Base-by-base conservation (phyloP, 805 yeast species). In the Saccharomycopsis vini region DNA sequence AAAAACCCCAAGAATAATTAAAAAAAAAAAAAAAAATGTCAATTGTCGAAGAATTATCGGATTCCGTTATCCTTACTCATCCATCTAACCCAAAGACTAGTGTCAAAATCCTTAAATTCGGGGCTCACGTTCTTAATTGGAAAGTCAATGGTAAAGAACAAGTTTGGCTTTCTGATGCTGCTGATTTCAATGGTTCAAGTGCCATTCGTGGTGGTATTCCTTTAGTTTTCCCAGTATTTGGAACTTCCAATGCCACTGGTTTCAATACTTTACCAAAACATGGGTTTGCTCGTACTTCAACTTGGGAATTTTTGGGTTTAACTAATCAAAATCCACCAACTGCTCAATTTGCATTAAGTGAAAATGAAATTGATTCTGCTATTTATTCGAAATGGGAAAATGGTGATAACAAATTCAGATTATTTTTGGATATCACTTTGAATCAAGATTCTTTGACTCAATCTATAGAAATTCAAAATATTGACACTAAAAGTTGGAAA, bases 131-230 rank as follows among this genome's bases (percentile, higher is more conserved):
- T 3, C 62, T 75, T 28, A 84, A 95, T 1, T 92, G 97, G 97
- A 71, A 66, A 40, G 58, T 80, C 28, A 64, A 72, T 19, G 85
- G 82, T 26, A 61, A 67, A 42, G 97, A 92, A 61, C 89, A 85
- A 63, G 69, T 92, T 45, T 92, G 95, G 95, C 66, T 81, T 24
- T 74, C 81, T 5, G 60, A 67, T 9, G 90, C 75, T 31, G 95
- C 97, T 38, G 77, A 79, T 55, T 65, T 90, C 49, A 97, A 92
- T 57, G 97, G 97, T 9, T 66, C 90, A 36, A 84, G 82, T 58
- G 94, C 98, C 1, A 97, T 92, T 16, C 76, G 98, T 61, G 98
- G 98, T 52, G 98, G 98, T 41, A 85, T 92, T 42, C 98, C 98
- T 10, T 67, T 92, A 20, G 97, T 90, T 6, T 92, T 92, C 72